Evolutionary conservation across 371 early-diverging fungal species (phyloP).

Genomic region (Rhizopus delemar): DNA sequence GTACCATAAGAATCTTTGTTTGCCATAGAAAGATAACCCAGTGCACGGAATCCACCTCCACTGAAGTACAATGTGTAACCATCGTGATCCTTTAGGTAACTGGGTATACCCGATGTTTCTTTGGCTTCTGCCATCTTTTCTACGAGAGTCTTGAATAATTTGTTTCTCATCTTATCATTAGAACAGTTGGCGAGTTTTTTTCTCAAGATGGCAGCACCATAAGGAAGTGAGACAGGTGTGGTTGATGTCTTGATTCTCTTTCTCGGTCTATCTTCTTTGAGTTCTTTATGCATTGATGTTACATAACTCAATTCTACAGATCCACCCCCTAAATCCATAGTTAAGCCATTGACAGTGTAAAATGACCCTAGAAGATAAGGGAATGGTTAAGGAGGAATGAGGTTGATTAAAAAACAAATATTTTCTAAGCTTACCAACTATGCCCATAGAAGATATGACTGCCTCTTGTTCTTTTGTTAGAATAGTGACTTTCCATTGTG

Average conservation of each 20-base stretch:
- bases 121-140: constrained; percentile 25
- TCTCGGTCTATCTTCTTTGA: constrained; percentile 17
- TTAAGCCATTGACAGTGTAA: constrained; percentile 58
- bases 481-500: constrained; percentile 53
- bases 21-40: constrained; percentile 64
- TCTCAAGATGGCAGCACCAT: constrained; percentile 62
- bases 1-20: constrained; percentile 13
- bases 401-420: no score
- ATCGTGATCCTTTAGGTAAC: constrained; percentile 31
- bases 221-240: constrained; percentile 58
- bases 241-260: constrained; percentile 35
- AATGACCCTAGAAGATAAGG: constrained; percentile 45
- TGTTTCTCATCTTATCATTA: constrained; percentile 27
- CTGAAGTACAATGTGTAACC: constrained; percentile 59
- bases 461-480: constrained; percentile 60
- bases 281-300: constrained; percentile 3
- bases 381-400: neutral
- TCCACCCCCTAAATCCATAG: constrained; percentile 68
- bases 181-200: constrained; percentile 36
- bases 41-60: constrained; percentile 64
- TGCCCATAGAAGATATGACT: constrained; percentile 60
- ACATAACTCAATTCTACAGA: constrained; percentile 67
- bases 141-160: constrained; percentile 48
- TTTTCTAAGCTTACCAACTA: constrained; percentile 42
- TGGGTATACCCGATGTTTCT: constrained; percentile 36